A percentile compares a stretch with the other conserved stretches of the same genome.
Conservation (phyloP, 345 rosid species). For the Raphanus sativus region DNA sequence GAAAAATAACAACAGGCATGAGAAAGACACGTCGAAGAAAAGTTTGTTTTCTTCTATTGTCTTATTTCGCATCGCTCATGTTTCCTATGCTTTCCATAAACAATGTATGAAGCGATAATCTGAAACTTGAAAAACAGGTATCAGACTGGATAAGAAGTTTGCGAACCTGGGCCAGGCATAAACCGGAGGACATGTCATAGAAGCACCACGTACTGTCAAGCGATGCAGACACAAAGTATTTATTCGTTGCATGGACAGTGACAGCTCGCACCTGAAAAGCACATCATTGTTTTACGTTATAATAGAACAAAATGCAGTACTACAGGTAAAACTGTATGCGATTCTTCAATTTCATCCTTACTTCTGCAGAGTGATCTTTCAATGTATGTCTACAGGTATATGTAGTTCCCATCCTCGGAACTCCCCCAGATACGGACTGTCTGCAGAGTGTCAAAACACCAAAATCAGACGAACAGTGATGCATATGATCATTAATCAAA, state of each 20-base stretch:
- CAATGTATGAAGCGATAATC: not conserved
- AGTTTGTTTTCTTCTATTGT: too few relatives aligned
- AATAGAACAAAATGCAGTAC: conserved; percentile 2
- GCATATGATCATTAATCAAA: not conserved
- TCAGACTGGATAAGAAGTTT: conserved; percentile 5
- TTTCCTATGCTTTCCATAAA: not conserved
- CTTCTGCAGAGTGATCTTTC: conserved; percentile 96
- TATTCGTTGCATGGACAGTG: conserved; percentile 93
- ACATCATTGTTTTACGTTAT: not conserved
- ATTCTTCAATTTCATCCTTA: conserved; percentile 33
- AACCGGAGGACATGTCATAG: conserved; percentile 87
- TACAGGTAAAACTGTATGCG: not conserved
- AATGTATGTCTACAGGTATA: conserved; percentile 71
- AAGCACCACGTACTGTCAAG: conserved; percentile 95
- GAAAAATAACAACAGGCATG: conserved; percentile 34
- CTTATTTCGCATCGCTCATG: not conserved
- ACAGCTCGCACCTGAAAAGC: conserved; percentile 90
- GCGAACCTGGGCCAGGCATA: conserved; percentile 82
- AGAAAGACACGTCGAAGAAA: not conserved
- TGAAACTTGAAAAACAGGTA: not conserved
- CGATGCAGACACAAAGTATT: conserved; percentile 93
- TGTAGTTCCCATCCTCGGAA: conserved; percentile 83
- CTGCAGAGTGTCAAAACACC: conserved; percentile 44
- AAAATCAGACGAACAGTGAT: not conserved
- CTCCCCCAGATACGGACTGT: conserved; percentile 97